Percentiles rank a stretch among this genome's conserved stretches.
These are phyloP conservation scores for Botryotinia narcissicola DNA, from an alignment of 2,329 filamentous ascomycete species.

Conservation along the genomic window DNA sequence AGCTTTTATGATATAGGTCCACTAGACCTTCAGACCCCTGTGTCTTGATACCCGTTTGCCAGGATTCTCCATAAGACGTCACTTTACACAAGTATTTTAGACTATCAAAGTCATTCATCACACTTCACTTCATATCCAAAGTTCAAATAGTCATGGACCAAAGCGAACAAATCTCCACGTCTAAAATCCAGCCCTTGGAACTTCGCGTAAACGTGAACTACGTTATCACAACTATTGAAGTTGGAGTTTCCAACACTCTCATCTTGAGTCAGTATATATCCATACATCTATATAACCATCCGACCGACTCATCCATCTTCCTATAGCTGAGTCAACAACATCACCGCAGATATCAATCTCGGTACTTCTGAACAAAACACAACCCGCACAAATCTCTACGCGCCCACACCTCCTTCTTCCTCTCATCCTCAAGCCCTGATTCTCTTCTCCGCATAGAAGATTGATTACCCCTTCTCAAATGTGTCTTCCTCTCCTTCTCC, in stretches of 20 bases:
- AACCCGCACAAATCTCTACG: background rate
- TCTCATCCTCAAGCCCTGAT: background rate
- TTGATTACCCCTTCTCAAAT: background rate
- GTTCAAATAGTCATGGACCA: background rate
- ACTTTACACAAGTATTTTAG: background rate
- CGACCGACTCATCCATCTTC: background rate
- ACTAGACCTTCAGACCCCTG: background rate
- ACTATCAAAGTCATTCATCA: background rate
- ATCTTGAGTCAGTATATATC: background rate
- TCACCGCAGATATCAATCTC: background rate
- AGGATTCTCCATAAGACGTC: background rate
- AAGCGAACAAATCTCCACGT: background rate
- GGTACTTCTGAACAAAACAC: background rate
- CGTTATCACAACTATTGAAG: background rate
- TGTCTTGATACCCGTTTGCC: background rate
- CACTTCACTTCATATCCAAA: background rate
- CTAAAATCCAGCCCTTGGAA: background rate
- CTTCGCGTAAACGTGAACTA: background rate
- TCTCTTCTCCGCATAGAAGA: background rate
- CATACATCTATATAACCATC: background rate
- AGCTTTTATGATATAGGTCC: background rate
- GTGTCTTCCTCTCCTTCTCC: background rate
- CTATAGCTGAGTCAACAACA: background rate
- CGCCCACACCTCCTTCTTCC: background rate
- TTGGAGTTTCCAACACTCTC: background rate